Base-by-base conservation (phyloP, 2,329 filamentous ascomycete genomes). In the Claviceps maximensis region DNA sequence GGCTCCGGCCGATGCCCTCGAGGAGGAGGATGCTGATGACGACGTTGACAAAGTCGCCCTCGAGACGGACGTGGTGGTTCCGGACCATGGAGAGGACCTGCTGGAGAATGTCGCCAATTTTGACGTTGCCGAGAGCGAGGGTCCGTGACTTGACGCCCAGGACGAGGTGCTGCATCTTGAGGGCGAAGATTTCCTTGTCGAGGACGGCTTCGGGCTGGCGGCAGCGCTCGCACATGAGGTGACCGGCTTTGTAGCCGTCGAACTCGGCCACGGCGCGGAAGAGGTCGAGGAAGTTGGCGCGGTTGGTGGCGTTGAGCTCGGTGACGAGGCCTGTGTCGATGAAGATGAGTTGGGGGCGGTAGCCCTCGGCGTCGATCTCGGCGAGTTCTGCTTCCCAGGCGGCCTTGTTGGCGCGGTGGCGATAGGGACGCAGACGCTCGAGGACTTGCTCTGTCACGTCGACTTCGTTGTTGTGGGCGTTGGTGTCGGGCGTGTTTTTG, bases 31-130 rank as follows among this genome's bases (percentile, higher is more conserved):
- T 96, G 55, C 89, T 95, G 54, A 98, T 85, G 31, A 98, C 91
- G 4, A 98, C 93, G 64, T 98, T 98, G 65, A 98, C 89, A 65
- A 97, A 98, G 66, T 98, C 93, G 9, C 93, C 93, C 68, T 98
- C 93, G 50, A 98, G 78, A 9, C 93, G 79, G 4, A 98, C 93
- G 64, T 98, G 93, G 66, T 98, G 93, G 10, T 76, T 74, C 53
- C 93, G 82, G 31, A 98, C 93, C 89, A 98, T 96, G 55, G 78
- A 78, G 46, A 98, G 74, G 0, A 97, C 93, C 60, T 94, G 80
- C 62, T 93, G 89, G 31, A 98, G 70, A 21, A 98, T 89, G 61
- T 98, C 93, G 12, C 93, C 93, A 57, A 98, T 96, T 71, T 90
- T 94, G 70, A 98, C 86, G 63, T 89, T 95, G 4, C 91, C 91